A percentile compares a stretch with the other conserved stretches of the same genome.
These are phyloP conservation scores for Amoebophrya sp. DNA, from an alignment of 169 alveolate genomes.

Conservation along the genomic window DNA sequence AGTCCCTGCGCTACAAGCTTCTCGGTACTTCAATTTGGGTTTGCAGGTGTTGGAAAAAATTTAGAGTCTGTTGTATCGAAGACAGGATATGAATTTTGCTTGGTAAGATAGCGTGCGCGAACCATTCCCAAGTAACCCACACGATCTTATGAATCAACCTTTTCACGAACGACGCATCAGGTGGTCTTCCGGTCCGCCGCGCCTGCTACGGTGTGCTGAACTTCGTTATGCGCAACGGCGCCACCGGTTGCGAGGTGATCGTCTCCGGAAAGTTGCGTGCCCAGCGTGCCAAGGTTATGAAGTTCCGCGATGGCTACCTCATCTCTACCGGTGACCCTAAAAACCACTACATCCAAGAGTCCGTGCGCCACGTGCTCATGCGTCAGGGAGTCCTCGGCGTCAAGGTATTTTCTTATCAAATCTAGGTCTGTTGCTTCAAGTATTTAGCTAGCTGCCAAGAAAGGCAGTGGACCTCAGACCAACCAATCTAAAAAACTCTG, in stretches of 20 bases:
- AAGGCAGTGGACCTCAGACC: not conserved
- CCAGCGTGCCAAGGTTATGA: slow-evolving; percentile 98
- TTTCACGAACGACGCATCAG: not conserved
- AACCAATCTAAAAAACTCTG: not conserved
- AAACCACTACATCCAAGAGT: slow-evolving; percentile 88
- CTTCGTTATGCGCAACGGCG: slow-evolving; percentile 95
- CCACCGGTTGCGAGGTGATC: slow-evolving; percentile 96
- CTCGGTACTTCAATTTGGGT: slow-evolving; percentile 60
- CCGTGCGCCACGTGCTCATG: slow-evolving; percentile 96
- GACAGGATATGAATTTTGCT: too few species aligned
- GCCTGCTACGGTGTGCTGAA: slow-evolving; percentile 97
- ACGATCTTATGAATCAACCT: not conserved
- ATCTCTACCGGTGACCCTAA: slow-evolving; percentile 99
- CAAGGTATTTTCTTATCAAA: slow-evolving; percentile 52
- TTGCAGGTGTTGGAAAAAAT: too few species aligned
- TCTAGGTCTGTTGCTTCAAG: not conserved
- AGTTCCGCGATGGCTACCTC: slow-evolving; percentile 84
- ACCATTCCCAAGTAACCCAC: too few species aligned
- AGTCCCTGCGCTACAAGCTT: slow-evolving; percentile 92
- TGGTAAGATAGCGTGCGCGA: too few species aligned
- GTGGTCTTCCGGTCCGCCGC: slow-evolving; percentile 97
- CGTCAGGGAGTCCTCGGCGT: slow-evolving; percentile 95
- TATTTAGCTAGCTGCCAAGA: not conserved
- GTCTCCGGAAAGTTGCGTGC: slow-evolving; percentile 99
- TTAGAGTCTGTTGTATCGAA: too few species aligned